These are phyloP conservation scores for Pleodorina starrii DNA, from an alignment of 139 green algal species.

Conservation along the genomic window DNA sequence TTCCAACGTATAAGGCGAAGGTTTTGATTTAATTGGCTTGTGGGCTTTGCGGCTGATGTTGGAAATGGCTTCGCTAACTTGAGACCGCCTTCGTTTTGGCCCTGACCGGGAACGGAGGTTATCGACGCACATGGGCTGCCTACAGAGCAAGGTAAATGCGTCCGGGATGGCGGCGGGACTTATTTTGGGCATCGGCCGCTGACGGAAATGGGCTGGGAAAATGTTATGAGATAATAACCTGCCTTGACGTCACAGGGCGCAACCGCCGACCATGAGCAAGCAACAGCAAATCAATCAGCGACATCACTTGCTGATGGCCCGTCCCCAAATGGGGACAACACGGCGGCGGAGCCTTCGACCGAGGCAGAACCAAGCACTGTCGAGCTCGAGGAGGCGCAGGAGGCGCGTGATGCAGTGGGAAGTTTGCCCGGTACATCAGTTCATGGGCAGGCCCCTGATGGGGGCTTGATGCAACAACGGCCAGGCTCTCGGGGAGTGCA, in stretches of 20 bases:
- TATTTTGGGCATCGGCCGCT: not conserved
- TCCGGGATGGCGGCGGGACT: not conserved
- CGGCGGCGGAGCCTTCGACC: not conserved
- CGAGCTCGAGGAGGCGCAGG: constrained; percentile 21
- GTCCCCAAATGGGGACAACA: not conserved
- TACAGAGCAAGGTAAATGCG: constrained; percentile 22
- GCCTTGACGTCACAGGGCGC: not conserved
- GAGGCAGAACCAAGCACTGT: not conserved
- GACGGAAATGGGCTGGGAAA: too few relatives aligned
- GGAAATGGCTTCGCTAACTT: not conserved
- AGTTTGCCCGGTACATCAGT: constrained; percentile 3
- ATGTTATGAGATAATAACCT: too few relatives aligned
- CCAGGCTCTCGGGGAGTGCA: not conserved
- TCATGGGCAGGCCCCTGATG: not conserved
- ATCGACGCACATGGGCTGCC: constrained; percentile 11
- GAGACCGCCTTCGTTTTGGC: too few relatives aligned
- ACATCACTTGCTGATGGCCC: not conserved
- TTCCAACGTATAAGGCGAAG: not conserved
- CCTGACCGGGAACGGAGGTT: not conserved
- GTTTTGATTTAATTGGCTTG: not conserved
- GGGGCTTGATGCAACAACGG: not conserved
- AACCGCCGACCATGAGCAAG: not conserved
- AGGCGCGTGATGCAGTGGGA: constrained; percentile 26
- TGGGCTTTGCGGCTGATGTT: not conserved
- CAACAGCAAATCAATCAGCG: not conserved